Evolutionary conservation across 2,329 filamentous ascomycete species (phyloP), one percentile per base, ranked within the genome.

Genomic region (Colletotrichum higginsianum): DNA sequence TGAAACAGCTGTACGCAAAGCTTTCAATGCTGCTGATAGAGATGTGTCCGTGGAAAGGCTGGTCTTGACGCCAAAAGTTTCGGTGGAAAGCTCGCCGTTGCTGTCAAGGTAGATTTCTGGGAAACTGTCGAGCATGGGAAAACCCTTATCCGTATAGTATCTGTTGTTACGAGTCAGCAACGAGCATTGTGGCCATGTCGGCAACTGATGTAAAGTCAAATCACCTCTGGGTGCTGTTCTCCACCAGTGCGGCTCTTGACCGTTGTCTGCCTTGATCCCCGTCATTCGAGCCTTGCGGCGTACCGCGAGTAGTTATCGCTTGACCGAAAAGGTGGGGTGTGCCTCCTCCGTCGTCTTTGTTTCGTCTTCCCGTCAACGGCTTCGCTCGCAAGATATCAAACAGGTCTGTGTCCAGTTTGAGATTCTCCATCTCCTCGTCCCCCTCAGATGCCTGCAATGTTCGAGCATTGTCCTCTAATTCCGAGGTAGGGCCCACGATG

Each of bases 111-210:
- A 94, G 65, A 98, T 92, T 40, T 85, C 84, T 0, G 96, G 96
- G 78, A 93, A 98, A 79, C 94, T 97, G 78, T 96, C 91, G 44
- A 97, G 87, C 38, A 95, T 78, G 1, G 96, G 95, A 77, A 95
- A 96, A 1, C 88, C 84, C 9, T 96, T 85, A 2, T 82, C 56
- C 11, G 86, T 83, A 67, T 86, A 82, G 76, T 89, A 90, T 71
- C 86, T 88, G 40, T 26, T n/a, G 18, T 30, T 23, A 1, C 7
- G 6, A 2, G 53, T 72, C 3, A 69, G 53, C n/a, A 26, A 47
- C 21, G 46, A 42, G 46, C 16, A 30, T 13, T 12, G 18, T 30
- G 8, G 21, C 15, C 23, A n/a, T 21, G 9, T 35, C 21, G 40
- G 23, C 35, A 12, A 13, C 7, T 44, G 21, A 16, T 7, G 30